These are phyloP conservation scores for Acaromyces ingoldii DNA, from an alignment of 1,284 basidiomycete species.

Conservation along the genomic window DNA sequence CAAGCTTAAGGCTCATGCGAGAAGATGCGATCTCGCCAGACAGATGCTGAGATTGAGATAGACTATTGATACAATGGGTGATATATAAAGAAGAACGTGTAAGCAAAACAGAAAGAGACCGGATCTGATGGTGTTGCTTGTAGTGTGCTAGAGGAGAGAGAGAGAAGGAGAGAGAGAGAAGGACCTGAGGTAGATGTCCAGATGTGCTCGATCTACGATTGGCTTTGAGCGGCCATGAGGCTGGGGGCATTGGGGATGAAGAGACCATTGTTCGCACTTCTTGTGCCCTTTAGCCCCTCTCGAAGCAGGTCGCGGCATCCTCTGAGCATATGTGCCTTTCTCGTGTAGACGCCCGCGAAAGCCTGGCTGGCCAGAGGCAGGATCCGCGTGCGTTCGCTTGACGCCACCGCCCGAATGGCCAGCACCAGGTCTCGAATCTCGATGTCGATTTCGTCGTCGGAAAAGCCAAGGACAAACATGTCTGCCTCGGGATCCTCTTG, in stretches of 20 bases:
- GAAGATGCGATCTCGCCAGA: too few species aligned
- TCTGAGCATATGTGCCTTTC: constrained; percentile 28
- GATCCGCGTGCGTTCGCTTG: constrained; percentile 31
- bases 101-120: background rate
- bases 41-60: too few species aligned
- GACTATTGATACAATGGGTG: background rate
- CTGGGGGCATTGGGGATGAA: background rate
- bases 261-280: too few species aligned
- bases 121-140: background rate
- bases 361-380: constrained; percentile 34
- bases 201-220: background rate
- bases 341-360: constrained; percentile 37
- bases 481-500: constrained; percentile 36
- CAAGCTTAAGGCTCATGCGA: too few species aligned
- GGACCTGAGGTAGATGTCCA: background rate
- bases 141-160: background rate
- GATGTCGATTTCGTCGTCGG: constrained; percentile 39
- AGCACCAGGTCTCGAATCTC: constrained; percentile 27
- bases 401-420: constrained; percentile 26
- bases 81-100: background rate
- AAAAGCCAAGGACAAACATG: constrained; percentile 33
- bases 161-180: background rate
- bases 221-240: background rate
- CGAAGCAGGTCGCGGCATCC: constrained; percentile 32
- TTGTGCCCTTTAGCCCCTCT: constrained; percentile 29